Percentiles rank a stretch among this genome's conserved stretches.
These are phyloP conservation scores for Tetradesmus obliquus DNA, from an alignment of 139 green algal species.

Conservation along the genomic window DNA sequence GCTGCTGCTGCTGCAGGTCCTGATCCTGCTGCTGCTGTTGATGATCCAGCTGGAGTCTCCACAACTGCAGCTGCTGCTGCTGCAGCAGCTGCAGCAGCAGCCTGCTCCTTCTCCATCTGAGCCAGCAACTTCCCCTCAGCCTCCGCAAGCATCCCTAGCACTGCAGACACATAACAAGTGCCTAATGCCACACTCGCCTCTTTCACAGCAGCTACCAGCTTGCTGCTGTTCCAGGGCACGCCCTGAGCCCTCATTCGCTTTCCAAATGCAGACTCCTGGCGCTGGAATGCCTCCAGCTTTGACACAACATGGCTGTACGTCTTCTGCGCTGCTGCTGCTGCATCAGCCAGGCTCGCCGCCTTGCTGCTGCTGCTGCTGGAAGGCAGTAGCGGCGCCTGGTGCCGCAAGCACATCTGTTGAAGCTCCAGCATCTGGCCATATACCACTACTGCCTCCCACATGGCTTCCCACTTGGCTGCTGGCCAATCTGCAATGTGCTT, in stretches of 20 bases:
- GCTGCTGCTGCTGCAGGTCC: neutral
- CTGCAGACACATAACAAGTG: neutral
- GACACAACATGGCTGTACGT: neutral
- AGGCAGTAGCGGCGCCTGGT: neutral
- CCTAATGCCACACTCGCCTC: slow-evolving; percentile 19
- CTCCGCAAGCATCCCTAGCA: neutral
- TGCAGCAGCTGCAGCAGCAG: neutral
- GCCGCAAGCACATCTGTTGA: neutral
- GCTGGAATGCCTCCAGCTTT: slow-evolving; percentile 29
- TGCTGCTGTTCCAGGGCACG: neutral
- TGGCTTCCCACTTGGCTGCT: slow-evolving; percentile 35
- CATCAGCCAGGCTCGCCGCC: neutral
- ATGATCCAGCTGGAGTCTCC: too few species aligned
- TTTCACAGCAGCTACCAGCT: slow-evolving; percentile 32
- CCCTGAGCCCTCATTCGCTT: slow-evolving; percentile 23
- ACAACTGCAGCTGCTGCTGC: neutral
- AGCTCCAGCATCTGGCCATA: slow-evolving; percentile 13
- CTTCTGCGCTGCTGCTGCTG: slow-evolving; percentile 17
- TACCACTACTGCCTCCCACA: slow-evolving; percentile 30
- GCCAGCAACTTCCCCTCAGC: neutral
- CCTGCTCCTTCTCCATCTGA: neutral
- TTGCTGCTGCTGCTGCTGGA: slow-evolving; percentile 17
- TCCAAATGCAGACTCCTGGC: slow-evolving; percentile 19
- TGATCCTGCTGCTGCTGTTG: neutral
- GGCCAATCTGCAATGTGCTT: slow-evolving; percentile 34